Base-by-base conservation (phyloP, 345 rosid species). In the Eucalyptus dawsonii region DNA sequence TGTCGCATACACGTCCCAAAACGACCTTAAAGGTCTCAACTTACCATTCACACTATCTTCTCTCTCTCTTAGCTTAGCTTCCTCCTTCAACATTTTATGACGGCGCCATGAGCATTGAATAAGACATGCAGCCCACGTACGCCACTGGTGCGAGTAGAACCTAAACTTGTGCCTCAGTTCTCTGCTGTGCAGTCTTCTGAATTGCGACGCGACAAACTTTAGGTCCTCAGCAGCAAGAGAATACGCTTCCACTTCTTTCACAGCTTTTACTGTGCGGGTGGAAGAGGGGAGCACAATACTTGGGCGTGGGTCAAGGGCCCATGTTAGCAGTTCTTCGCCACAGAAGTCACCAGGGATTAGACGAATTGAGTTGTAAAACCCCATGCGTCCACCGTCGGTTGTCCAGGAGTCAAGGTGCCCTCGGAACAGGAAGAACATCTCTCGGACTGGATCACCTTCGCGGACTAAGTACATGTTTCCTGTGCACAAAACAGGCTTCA, bases 391-490 rank as follows among this genome's bases (percentile, higher is more conserved):
- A 31, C 90, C 93, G 19, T 89, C 65, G 4, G 91, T 89, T 7
- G 91, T 92, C 80, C 87, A 53, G 89, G 90, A 87, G 22, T 90
- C 91, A 4, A 92, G 89, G 31, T 87, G 87, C 29, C 93, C 93
- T 34, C 93, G 53, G 87, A 90, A 88, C 15, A 92, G 89, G 92
- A 92, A 92, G 67, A 92, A 76, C 93, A 92, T 90, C 50, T 90
- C 90, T 45, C 31, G 72, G 22, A 92, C 93, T 4, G 91, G 91
- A 85, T 92, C 92, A n/a, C 92, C 92, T 65, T 90, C 93, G 14
- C 91, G 90, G 9, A 89, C 89, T 11, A 90, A 80, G 87, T 51
- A 87, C 47, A 87, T 89, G 34, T 85, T 87, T 76, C 88, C 40
- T 3, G 92, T 89, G 80, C 54, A 87, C 80, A 92, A 69, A 7